Evolutionary conservation across 2,329 filamentous ascomycete genomes (phyloP), one percentile per base, ranked within the genome.

Genomic region (Ophiosphaerella herpotricha): DNA sequence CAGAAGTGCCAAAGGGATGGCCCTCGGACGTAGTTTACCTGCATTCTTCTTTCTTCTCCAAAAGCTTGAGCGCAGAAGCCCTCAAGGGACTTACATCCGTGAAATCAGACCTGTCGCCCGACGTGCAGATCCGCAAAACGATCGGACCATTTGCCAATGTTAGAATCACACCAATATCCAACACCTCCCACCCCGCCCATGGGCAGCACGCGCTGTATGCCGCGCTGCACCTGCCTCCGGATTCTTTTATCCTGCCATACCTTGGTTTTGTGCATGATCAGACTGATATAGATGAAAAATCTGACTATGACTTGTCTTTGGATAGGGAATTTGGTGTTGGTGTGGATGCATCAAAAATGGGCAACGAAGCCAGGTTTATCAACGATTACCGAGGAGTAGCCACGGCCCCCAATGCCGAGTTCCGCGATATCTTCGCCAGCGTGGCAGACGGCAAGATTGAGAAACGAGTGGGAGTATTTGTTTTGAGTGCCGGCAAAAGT

Each of bases 381-480:
- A 82, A 82, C 54, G 80, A 82, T 61, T 82, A 82, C 61, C 74
- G 80, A 47, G 77, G 80, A 14, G 71, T 82, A 7, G 66, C 71
- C 2, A 50, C 61, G 1, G 60, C 60, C n/a, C 72, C 74, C 7
- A 74, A 73, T 50, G 75, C 75, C 26, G 76, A 78, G 49, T 78
- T 78, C 48, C 65, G 73, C 21, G 75, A 78, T 41, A 66, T 74
- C 21, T 67, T 68, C 43, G 62, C 76, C 58, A 61, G 75, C 50
- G 36, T 73, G 35, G 61, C 63, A 8, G 54, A 70, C 52, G 71
- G 70, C 29, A 70, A 68, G 31, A 72, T 73, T 55, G 79, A 80
- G 64, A 74, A 75, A 48, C 65, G 77, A 37, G 76, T 82, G 24
- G 79, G 76, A 2, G 76, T 82, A 4, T 82, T 79, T 57, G 80